Conservation (phyloP, 2,329 filamentous ascomycete genomes). For the Penicillium frequentans region DNA sequence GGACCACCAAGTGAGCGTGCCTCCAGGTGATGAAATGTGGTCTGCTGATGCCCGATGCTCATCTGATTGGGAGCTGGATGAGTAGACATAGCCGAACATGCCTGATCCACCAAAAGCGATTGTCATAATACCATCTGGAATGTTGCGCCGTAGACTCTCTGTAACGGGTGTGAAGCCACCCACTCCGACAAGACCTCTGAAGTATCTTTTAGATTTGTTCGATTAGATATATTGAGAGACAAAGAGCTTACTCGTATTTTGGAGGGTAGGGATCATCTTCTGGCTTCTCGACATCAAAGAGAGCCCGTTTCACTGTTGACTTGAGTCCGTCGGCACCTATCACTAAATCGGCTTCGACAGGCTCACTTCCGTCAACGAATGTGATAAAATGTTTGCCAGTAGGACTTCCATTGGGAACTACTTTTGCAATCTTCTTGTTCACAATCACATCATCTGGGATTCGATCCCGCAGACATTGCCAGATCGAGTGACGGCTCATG, state of each 20-base stretch:
- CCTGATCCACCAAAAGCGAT: constrained; percentile 51
- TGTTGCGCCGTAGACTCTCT: constrained; percentile 22
- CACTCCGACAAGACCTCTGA: constrained; percentile 45
- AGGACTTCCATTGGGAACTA: constrained; percentile 23
- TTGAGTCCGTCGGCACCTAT: constrained; percentile 46
- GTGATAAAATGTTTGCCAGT: constrained; percentile 27
- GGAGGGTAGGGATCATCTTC: constrained; percentile 38
- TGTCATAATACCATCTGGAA: constrained; percentile 42
- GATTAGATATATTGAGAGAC: neutral
- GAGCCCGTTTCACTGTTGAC: constrained; percentile 34
- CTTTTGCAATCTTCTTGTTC: constrained; percentile 31
- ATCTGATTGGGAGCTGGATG: constrained; percentile 21
- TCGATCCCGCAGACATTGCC: constrained; percentile 36
- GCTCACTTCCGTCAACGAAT: constrained; percentile 36
- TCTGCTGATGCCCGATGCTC: constrained; percentile 26
- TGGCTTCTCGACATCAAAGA: constrained; percentile 33
- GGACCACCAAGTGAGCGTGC: constrained; percentile 48
- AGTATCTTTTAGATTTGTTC: neutral
- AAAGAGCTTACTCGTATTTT: constrained; percentile 39
- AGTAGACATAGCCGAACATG: constrained; percentile 52
- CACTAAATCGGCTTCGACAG: constrained; percentile 41
- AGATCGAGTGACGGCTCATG: constrained; percentile 40
- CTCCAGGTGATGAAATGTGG: constrained; percentile 29
- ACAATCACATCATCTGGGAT: constrained; percentile 36
- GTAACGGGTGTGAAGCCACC: constrained; percentile 45